phyloP scores from a whole-genome alignment of 164 flowering plant species.

The Aristolochia californica region DNA sequence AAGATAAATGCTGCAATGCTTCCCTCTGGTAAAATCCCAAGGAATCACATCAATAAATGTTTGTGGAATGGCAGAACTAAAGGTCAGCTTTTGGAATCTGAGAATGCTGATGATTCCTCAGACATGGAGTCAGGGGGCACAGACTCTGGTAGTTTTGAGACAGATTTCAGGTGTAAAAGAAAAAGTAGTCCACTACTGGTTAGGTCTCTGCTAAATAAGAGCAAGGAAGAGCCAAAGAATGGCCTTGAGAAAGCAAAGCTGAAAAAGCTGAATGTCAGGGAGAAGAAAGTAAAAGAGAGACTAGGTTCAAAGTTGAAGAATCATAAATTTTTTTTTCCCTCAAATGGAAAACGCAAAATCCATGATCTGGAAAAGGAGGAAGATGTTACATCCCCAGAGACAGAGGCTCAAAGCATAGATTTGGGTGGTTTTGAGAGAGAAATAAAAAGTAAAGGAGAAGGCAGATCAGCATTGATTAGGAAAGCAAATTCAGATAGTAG shows the following conservation, averaged over 20 bases:
- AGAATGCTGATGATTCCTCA: constrained; percentile 29
- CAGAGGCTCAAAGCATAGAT: background rate
- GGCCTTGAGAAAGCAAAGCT: background rate
- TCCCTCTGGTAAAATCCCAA: constrained; percentile 18
- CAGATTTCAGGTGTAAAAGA: constrained; percentile 16
- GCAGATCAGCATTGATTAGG: background rate
- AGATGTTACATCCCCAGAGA: background rate
- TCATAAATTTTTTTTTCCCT: background rate
- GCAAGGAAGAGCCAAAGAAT: constrained; percentile 7
- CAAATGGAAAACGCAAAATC: background rate
- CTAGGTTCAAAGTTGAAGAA: background rate
- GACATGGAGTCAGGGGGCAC: constrained; percentile 15
- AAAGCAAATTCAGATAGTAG: too few relatives aligned
- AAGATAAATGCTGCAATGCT: constrained; percentile 23
- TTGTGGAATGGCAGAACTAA: constrained; percentile 20
- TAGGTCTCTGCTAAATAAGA: constrained; percentile 9
- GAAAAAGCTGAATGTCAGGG: background rate
- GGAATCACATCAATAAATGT: constrained; percentile 21
- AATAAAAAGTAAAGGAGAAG: background rate
- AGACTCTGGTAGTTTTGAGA: constrained; percentile 13
- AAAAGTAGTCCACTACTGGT: constrained; percentile 22
- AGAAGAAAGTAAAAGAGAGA: background rate
- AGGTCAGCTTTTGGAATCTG: constrained; percentile 20
- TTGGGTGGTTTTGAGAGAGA: background rate
- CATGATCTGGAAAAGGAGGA: background rate